These are phyloP conservation scores for Spinacia oleracea DNA, from an alignment of 179 eudicot species.

Conservation along the genomic window DNA sequence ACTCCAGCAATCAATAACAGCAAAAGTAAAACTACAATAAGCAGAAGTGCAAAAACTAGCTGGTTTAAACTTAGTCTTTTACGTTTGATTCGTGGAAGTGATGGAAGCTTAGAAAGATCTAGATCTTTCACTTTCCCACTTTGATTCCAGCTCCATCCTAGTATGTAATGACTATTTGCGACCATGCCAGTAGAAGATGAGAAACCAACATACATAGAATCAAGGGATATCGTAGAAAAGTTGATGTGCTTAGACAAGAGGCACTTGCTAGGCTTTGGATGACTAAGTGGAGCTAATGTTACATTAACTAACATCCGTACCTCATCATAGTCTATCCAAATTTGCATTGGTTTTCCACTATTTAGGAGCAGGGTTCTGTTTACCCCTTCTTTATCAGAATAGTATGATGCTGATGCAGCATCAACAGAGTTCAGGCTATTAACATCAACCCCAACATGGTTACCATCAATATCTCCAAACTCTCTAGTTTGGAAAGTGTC, in stretches of 20 bases:
- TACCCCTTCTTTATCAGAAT: neutral
- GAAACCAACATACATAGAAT: slow-evolving; percentile 40
- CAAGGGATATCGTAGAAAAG: slow-evolving; percentile 24
- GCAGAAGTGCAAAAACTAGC: neutral
- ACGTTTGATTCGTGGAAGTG: slow-evolving; percentile 22
- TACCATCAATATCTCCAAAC: slow-evolving; percentile 18
- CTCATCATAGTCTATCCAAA: slow-evolving; percentile 43
- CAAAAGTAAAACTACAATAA: slow-evolving; percentile 9
- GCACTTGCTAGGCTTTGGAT: slow-evolving; percentile 24
- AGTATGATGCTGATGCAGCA: slow-evolving; percentile 21
- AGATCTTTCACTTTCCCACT: slow-evolving; percentile 26
- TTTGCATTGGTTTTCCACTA: slow-evolving; percentile 34
- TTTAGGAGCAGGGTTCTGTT: slow-evolving; percentile 21
- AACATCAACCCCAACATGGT: slow-evolving; percentile 40
- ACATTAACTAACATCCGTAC: slow-evolving; percentile 18
- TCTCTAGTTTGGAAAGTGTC: slow-evolving; percentile 16
- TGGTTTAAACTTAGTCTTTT: neutral
- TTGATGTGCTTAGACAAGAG: slow-evolving; percentile 22
- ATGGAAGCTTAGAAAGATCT: slow-evolving; percentile 36
- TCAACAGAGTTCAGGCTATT: slow-evolving; percentile 27
- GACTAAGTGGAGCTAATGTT: slow-evolving; percentile 30
- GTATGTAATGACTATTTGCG: slow-evolving; percentile 24
- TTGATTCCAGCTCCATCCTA: slow-evolving; percentile 42
- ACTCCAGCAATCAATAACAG: slow-evolving; percentile 4
- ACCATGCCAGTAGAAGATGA: slow-evolving; percentile 25